phyloP scores from a whole-genome alignment of 2,329 filamentous ascomycete species.

The Colletotrichum sp. region DNA sequence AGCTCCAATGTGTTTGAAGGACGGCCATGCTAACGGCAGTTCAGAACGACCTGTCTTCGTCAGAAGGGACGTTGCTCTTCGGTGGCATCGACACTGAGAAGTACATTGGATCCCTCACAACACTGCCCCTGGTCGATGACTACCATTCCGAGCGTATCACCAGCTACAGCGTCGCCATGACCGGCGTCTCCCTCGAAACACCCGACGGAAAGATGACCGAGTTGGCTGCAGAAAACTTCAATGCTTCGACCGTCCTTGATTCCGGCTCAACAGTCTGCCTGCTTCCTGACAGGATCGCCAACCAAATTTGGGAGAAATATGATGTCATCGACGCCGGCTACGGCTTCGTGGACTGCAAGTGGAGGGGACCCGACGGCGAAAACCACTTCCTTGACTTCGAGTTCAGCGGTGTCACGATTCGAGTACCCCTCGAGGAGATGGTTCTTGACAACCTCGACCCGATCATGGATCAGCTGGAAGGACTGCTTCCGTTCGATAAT shows the following conservation, averaged over 20 bases:
- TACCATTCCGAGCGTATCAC: constrained; percentile 41
- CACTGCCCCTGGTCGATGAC: constrained; percentile 56
- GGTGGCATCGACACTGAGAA: constrained; percentile 75
- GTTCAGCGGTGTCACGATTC: constrained; percentile 48
- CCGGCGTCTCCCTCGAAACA: constrained; percentile 36
- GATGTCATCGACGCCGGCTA: constrained; percentile 57
- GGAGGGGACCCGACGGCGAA: constrained; percentile 36
- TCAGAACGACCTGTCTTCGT: constrained; percentile 50
- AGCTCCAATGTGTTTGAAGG: not conserved
- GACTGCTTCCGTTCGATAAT: constrained; percentile 41
- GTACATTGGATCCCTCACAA: constrained; percentile 66
- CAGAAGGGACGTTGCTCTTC: constrained; percentile 72
- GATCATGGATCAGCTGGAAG: constrained; percentile 40
- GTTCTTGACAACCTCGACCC: constrained; percentile 45
- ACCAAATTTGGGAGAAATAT: constrained; percentile 62
- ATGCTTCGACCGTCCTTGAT: constrained; percentile 68
- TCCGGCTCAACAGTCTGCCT: constrained; percentile 72
- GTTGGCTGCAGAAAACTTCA: constrained; percentile 37
- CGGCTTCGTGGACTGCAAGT: constrained; percentile 66
- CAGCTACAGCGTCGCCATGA: constrained; percentile 45
- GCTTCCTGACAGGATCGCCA: constrained; percentile 61
- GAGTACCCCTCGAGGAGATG: constrained; percentile 63
- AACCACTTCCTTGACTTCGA: constrained; percentile 44
- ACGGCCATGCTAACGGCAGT: constrained; percentile 32
- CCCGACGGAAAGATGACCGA: constrained; percentile 28